Conservation (phyloP, 108 stramenopile species). For the Cyclotella choctawhatcheeana region DNA sequence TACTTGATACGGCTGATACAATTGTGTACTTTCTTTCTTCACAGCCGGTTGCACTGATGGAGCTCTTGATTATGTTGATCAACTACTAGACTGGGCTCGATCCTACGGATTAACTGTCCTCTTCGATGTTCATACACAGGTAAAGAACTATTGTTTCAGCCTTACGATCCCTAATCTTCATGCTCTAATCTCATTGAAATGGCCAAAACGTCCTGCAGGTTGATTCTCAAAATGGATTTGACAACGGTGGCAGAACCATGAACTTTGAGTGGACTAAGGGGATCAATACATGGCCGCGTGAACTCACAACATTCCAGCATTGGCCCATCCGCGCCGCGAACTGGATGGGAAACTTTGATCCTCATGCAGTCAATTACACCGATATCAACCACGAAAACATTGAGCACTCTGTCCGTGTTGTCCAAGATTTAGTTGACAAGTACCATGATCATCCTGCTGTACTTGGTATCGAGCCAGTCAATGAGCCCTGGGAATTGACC, state of each 20-base stretch:
- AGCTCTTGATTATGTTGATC: conserved; percentile 85
- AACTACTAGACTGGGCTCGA: conserved; percentile 73
- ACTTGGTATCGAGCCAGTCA: conserved; percentile 91
- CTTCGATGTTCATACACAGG: conserved; percentile 47
- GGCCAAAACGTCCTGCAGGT: conserved; percentile 77
- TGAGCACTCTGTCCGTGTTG: conserved; percentile 75
- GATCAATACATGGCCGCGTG: conserved; percentile 52
- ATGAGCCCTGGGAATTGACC: conserved; percentile 95
- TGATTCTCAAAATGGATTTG: conserved; percentile 92
- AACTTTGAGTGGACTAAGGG: conserved; percentile 81
- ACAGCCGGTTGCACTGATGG: conserved; percentile 84
- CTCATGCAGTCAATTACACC: conserved; percentile 60
- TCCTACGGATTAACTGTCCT: conserved; percentile 34
- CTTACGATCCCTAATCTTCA: too few species aligned
- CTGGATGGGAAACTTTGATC: conserved; percentile 90
- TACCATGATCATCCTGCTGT: conserved; percentile 87
- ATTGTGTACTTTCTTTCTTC: not conserved
- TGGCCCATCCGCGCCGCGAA: conserved; percentile 89
- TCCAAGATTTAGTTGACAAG: conserved; percentile 73
- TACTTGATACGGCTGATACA: not conserved
- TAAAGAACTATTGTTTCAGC: too few species aligned
- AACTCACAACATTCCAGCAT: conserved; percentile 70
- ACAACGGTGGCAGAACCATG: conserved; percentile 81
- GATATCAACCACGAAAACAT: conserved; percentile 83
- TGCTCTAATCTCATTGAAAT: too few species aligned